Evolutionary conservation across 805 yeast genomes (phyloP).

Genomic region (Yarrowia sp.): DNA sequence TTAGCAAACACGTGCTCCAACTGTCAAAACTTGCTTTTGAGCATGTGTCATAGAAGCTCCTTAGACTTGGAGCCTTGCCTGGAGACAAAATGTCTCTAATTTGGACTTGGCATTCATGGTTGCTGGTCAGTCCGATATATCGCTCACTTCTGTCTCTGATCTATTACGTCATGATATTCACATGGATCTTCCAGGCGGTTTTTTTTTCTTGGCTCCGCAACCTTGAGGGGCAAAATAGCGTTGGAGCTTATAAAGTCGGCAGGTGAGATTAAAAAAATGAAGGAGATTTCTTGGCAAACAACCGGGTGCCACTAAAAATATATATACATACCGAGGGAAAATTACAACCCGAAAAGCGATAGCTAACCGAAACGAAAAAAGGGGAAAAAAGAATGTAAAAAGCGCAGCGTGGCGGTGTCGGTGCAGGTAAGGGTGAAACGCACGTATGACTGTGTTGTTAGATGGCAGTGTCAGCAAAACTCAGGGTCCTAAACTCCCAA

Average conservation of each 20-base stretch:
- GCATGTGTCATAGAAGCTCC: no score
- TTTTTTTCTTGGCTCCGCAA: neutral
- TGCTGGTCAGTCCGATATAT: neutral
- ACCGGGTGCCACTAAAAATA: neutral
- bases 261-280: neutral
- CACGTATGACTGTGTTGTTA: no score
- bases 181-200: neutral
- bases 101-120: no score
- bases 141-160: neutral
- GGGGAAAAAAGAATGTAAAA: no score
- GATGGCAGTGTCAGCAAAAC: neutral
- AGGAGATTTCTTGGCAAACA: neutral
- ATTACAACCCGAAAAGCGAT: no score
- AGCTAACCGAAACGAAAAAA: no score
- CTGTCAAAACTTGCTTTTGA: neutral
- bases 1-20: neutral
- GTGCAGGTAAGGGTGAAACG: no score
- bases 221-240: neutral
- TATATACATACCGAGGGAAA: neutral
- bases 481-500: constrained; percentile 13
- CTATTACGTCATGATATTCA: neutral
- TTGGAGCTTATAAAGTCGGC: neutral
- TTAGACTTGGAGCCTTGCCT: no score
- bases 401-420: no score
- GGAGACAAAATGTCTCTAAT: no score